These are phyloP conservation scores for Scopulariopsis brevicaulis DNA, from an alignment of 2,329 filamentous ascomycete genomes.

Conservation along the genomic window DNA sequence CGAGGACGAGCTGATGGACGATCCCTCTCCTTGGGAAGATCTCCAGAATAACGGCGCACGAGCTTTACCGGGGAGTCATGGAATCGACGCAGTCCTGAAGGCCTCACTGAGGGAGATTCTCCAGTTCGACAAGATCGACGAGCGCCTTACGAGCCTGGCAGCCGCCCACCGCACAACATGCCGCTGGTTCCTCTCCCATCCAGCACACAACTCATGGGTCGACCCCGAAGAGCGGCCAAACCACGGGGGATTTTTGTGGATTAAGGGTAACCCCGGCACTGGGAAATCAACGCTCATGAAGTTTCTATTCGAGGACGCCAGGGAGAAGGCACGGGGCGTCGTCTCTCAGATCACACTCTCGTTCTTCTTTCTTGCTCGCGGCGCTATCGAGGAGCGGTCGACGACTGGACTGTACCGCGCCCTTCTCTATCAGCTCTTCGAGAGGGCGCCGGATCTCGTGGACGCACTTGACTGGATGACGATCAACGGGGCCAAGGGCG, in stretches of 20 bases:
- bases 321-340: slow-evolving; percentile 13
- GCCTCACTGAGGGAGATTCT: not conserved
- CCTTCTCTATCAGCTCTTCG: slow-evolving; percentile 22
- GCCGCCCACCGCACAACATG: not conserved
- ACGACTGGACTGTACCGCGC: slow-evolving; percentile 22
- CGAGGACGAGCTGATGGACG: not conserved
- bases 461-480: slow-evolving; percentile 17
- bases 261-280: slow-evolving; percentile 29
- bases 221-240: not conserved
- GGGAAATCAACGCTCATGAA: slow-evolving; percentile 24
- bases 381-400: slow-evolving; percentile 23
- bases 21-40: too few species aligned
- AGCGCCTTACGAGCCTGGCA: not conserved
- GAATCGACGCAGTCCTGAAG: not conserved
- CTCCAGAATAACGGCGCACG: too few species aligned
- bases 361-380: slow-evolving; percentile 34
- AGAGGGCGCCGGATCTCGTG: slow-evolving; percentile 12
- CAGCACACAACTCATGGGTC: not conserved
- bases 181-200: not conserved
- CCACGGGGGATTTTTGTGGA: slow-evolving; percentile 19
- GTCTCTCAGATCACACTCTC: slow-evolving; percentile 16
- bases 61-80: not conserved
- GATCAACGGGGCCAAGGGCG: slow-evolving; percentile 8
- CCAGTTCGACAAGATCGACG: not conserved
- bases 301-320: slow-evolving; percentile 7